Evolutionary conservation across 2,329 filamentous ascomycete species (phyloP), one percentile per base, ranked within the genome.

Genomic region (Colletotrichum sp.): DNA sequence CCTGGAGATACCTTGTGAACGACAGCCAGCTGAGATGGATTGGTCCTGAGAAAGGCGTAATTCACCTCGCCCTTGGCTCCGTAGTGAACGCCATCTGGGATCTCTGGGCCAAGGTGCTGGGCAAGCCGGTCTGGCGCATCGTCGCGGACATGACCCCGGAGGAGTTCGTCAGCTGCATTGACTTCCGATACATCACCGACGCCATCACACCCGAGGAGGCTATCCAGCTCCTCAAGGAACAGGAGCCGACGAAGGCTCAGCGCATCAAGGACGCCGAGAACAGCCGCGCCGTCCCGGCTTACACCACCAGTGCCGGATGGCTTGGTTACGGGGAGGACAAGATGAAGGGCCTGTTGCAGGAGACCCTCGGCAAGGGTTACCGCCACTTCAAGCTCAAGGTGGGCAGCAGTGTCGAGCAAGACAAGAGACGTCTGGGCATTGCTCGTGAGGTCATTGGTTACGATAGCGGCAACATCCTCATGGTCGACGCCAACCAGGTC

Each of bases 21-120:
- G 96, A 98, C 89, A 95, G 92, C 80, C 96, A 98, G 85, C 90
- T 98, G 70, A 94, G 96, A 73, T 98, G 96, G 96, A 97, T 98
- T 82, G 96, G 96, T 0, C 96, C 96, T 0, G 96, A 98, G 82
- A 98, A 98, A 86, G 96, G 96, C 76, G 96, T 98, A 60, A 98
- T 98, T 80, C 96, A 98, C 85, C 94, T 98, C 9, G 96, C 96
- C 2, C 92, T 98, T 13, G 95, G 95, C 34, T 95, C 95, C 59
- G 94, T 98, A 18, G 95, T 98, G 80, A 98, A 98, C 84, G 96
- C 95, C 18, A 89, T 98, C 81, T 98, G 96, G 96, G 96, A 98
- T 84, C 91, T 98, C n/a, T 98, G 96, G 96, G 95, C 95, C 71
- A 98, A 98, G 88, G 90, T 90, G 3, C 91, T 97, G 44, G 90